Base-by-base conservation (phyloP, 257 asterid genomes). In the Agastache rugosa region DNA sequence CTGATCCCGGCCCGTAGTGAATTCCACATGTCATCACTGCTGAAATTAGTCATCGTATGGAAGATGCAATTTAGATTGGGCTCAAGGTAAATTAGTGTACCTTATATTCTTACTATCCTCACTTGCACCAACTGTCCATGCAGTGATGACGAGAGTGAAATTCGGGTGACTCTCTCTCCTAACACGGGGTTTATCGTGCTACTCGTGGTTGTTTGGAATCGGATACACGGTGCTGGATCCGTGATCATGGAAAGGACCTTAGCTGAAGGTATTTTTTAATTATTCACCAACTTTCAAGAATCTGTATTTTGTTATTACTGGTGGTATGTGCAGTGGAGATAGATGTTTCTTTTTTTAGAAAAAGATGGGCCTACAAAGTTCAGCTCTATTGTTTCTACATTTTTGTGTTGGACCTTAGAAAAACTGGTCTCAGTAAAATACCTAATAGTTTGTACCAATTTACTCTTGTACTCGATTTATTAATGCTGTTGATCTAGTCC, bases 101-200 rank as follows among this genome's bases (percentile, higher is more conserved):
- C 35, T 2, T 27, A 4, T 37, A 11, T 50, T n/a, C 53, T 34
- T 11, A 23, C 27, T 22, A 11, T 37, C 39, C 65, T 63, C 71
- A 41, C 47, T 7, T 29, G 53, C 53, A 61, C 50, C 35, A 2
- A 23, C 20, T 48, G 50, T 0, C 6, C n/a, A 45, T 44, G 37
- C 20, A 31, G 44, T 59, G 65, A 63, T 45, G 51, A 56, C 41
- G 60, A 62, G 17, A 60, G 66, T n/a, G 59, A 15, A 53, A 62
- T 59, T 16, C 15, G 22, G 9, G 34, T 50, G 39, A 29, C 17
- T 63, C 8, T n/a, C 34, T 34, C 8, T 29, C 25, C 59, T 8
- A 31, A 39, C 56, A 37, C 56, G 20, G 55, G 29, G 50, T 58
- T 25, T 29, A 48, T 68, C 9, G 12, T 29, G 34, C 47, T 54